Conservation (phyloP, 192 early-diverging fungal species). For the Chytriomyces sp. region DNA sequence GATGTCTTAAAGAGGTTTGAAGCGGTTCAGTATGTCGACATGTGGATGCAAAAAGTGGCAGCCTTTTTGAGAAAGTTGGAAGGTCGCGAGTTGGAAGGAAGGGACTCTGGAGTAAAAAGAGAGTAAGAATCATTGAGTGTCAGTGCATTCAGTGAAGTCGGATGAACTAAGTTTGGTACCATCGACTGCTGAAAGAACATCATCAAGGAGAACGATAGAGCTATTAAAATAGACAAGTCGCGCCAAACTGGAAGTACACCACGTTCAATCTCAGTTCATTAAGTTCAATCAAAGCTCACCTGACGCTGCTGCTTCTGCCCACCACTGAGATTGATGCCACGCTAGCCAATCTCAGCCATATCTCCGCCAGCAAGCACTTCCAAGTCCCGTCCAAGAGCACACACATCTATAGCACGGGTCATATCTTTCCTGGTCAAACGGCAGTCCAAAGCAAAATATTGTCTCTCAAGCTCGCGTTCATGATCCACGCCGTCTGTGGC, state of each 20-base stretch:
- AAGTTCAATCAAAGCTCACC: constrained; percentile 58
- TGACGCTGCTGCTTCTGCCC: constrained; percentile 85
- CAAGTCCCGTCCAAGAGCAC: constrained; percentile 74
- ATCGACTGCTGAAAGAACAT: constrained; percentile 86
- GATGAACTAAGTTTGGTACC: constrained; percentile 30
- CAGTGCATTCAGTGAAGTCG: constrained; percentile 58
- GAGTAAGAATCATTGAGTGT: constrained; percentile 40
- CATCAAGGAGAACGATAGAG: constrained; percentile 60
- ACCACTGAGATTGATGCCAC: constrained; percentile 59
- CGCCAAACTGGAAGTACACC: constrained; percentile 46
- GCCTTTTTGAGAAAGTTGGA: background rate
- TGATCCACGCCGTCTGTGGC: constrained; percentile 85
- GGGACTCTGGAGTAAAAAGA: too few species aligned
- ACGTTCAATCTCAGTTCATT: background rate
- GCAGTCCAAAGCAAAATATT: constrained; percentile 76
- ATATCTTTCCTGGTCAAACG: constrained; percentile 67
- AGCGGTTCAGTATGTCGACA: background rate
- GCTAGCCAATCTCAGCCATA: constrained; percentile 60
- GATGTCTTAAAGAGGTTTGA: background rate
- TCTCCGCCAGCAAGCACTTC: constrained; percentile 70
- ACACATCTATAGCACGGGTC: constrained; percentile 67
- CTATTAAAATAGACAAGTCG: constrained; percentile 72
- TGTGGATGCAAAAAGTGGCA: background rate
- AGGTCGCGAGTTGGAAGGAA: background rate
- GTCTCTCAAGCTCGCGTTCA: constrained; percentile 64